Evolutionary conservation across 2,329 filamentous ascomycete genomes (phyloP).

Genomic region (Cercospora sp.): DNA sequence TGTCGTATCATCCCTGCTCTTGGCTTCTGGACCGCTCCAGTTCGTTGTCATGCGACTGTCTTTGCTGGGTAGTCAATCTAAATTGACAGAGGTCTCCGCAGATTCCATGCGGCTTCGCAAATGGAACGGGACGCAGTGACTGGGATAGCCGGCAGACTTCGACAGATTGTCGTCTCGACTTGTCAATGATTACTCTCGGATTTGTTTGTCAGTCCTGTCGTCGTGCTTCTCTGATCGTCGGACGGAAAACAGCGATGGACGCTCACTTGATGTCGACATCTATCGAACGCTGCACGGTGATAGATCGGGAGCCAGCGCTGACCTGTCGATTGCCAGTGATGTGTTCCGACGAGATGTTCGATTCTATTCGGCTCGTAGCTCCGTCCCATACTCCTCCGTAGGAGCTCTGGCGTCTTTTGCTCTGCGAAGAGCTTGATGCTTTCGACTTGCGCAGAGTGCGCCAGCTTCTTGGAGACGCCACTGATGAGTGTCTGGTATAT

Average conservation of each 20-base stretch:
- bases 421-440: conserved; percentile 2
- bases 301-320: conserved; percentile 7
- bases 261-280: conserved; percentile 8
- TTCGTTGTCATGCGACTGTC: not conserved
- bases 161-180: not conserved
- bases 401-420: conserved; percentile 5
- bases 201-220: not conserved
- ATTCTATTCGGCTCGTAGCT: not conserved
- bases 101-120: not conserved
- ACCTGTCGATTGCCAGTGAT: not conserved
- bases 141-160: not conserved
- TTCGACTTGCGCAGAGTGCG: conserved; percentile 1
- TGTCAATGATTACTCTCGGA: not conserved
- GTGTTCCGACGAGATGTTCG: conserved; percentile 12
- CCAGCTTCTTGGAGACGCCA: not conserved
- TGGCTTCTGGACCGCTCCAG: not conserved
- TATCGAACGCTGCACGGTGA: conserved; percentile 16
- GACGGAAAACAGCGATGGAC: not conserved
- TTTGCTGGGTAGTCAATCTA: not conserved
- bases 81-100: not conserved
- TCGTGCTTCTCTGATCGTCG: not conserved
- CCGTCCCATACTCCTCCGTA: conserved; percentile 14
- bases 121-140: not conserved
- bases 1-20: not conserved
- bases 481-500: conserved; percentile 13